Conservation (phyloP, 164 flowering plant genomes). For the Brasenia schreberi region DNA sequence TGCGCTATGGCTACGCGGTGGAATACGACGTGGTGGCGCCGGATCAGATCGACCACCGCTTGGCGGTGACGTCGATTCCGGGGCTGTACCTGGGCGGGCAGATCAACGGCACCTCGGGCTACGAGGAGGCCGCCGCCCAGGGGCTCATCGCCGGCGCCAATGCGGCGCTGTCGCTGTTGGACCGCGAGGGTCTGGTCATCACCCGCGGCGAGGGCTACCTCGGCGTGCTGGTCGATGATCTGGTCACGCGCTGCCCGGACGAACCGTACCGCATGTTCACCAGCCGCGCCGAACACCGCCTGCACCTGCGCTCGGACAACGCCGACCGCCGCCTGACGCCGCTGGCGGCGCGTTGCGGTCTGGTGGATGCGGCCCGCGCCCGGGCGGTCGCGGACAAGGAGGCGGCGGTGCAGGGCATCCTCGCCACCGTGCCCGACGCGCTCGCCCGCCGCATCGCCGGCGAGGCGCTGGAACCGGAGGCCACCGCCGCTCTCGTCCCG, state of each 20-base stretch:
- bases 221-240: slow-evolving; percentile 1
- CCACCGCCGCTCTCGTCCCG: no score
- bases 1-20: neutral
- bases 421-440: no score
- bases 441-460: no score
- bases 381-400: neutral
- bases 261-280: slow-evolving; percentile 1
- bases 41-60: neutral
- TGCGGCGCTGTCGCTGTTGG: neutral
- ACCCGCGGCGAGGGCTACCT: neutral
- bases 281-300: neutral
- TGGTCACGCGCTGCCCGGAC: neutral
- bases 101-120: slow-evolving; percentile 1
- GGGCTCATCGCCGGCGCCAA: neutral
- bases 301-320: neutral
- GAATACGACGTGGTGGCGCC: neutral
- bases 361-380: neutral
- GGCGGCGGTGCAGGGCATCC: neutral
- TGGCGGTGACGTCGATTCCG: neutral
- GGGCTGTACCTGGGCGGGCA: neutral
- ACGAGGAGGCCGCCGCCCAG: neutral
- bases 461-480: no score
- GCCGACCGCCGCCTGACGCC: neutral
- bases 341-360: neutral
- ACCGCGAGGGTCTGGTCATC: neutral